Evolutionary conservation across 495 filamentous ascomycete species (phyloP).

Genomic region (Penicillium fimorum): DNA sequence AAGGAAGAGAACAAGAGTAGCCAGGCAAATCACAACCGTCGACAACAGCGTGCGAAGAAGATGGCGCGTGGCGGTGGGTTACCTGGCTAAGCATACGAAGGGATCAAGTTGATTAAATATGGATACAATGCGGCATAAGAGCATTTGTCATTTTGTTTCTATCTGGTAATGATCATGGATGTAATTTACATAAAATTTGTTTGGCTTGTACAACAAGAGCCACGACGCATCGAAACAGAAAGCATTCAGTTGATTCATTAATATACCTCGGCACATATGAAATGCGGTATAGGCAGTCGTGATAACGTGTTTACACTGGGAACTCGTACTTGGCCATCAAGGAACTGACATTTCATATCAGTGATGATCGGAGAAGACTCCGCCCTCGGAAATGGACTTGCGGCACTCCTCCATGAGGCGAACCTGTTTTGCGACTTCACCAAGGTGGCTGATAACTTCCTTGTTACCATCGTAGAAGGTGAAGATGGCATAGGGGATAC

Average conservation of each 20-base stretch:
- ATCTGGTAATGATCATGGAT: constrained; percentile 16
- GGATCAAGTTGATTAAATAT: background rate
- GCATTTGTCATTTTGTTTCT: background rate
- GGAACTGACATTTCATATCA: constrained; percentile 11
- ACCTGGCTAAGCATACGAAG: constrained; percentile 37
- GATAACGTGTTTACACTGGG: constrained; percentile 4
- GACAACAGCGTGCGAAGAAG: constrained; percentile 74
- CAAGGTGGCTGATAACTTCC: constrained; percentile 78
- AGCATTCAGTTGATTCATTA: constrained; percentile 19
- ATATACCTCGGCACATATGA: constrained; percentile 1
- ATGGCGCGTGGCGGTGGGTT: constrained; percentile 64
- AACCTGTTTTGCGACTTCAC: constrained; percentile 84
- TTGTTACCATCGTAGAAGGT: constrained; percentile 93
- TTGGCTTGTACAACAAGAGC: background rate
- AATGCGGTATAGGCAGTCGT: constrained; percentile 2
- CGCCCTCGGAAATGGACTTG: constrained; percentile 50
- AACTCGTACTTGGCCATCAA: constrained; percentile 16
- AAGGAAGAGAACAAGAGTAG: constrained; percentile 79
- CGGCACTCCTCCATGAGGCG: constrained; percentile 86
- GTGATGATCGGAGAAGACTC: constrained; percentile 39
- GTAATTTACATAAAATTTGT: constrained; percentile 1
- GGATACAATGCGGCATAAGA: background rate
- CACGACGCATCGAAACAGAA: constrained; percentile 6
- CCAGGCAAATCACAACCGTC: constrained; percentile 74
- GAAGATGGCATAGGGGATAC: constrained; percentile 89